Evolutionary conservation across 2,329 filamentous ascomycete genomes (phyloP).

Genomic region (Phialophora tarda): DNA sequence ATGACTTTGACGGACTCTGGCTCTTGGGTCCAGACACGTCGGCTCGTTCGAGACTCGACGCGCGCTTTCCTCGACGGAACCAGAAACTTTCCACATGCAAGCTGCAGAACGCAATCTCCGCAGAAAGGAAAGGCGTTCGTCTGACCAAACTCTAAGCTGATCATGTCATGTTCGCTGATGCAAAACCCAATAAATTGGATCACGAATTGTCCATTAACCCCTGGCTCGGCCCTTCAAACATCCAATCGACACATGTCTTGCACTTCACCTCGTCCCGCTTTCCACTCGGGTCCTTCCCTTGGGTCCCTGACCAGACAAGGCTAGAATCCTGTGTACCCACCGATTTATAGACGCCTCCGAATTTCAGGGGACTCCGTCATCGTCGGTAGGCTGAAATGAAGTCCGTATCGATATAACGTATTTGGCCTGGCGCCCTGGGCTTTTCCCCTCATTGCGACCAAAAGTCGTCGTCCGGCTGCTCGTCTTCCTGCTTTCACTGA

Average conservation of each 20-base stretch:
- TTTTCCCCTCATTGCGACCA: constrained; percentile 6
- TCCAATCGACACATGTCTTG: neutral
- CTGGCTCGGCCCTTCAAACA: neutral
- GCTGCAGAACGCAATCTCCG: constrained; percentile 20
- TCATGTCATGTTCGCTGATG: neutral
- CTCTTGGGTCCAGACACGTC: constrained; percentile 1
- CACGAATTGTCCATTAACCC: neutral
- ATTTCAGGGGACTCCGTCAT: constrained; percentile 21
- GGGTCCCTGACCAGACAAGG: constrained; percentile 19
- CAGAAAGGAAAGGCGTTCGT: constrained; percentile 7
- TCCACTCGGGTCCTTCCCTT: constrained; percentile 13
- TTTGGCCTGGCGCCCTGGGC: constrained; percentile 11
- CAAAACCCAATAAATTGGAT: neutral
- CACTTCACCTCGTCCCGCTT: constrained; percentile 13
- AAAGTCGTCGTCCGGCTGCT: neutral
- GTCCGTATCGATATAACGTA: constrained; percentile 27
- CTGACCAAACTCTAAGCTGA: constrained; percentile 4
- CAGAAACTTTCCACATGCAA: constrained; percentile 1
- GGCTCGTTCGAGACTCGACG: neutral
- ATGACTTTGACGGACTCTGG: neutral
- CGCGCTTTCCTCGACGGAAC: neutral
- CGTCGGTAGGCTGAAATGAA: constrained; percentile 3
- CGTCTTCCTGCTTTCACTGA: constrained; percentile 15
- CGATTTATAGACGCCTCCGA: constrained; percentile 21
- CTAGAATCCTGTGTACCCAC: constrained; percentile 28